These are phyloP conservation scores for Chlamydomonas urium DNA, from an alignment of 139 green algal genomes.

Conservation along the genomic window DNA sequence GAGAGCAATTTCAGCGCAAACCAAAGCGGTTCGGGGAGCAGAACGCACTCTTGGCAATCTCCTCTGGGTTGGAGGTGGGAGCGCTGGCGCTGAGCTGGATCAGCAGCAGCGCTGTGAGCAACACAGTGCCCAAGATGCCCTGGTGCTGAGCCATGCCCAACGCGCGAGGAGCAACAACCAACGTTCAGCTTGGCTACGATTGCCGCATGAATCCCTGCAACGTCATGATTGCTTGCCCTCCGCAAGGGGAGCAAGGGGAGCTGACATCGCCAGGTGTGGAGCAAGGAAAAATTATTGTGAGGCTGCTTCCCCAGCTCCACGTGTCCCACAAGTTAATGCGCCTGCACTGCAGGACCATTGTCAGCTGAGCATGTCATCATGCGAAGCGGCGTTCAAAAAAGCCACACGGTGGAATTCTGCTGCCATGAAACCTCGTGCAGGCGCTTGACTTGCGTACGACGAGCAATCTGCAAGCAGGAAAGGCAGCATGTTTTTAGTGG, in stretches of 20 bases:
- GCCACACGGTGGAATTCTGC: too few species aligned
- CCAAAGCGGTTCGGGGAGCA: neutral
- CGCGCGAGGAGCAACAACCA: neutral
- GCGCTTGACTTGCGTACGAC: too few species aligned
- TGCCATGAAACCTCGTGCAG: too few species aligned
- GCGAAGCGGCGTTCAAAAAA: too few species aligned
- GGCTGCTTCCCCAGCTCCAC: too few species aligned
- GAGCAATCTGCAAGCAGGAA: too few species aligned
- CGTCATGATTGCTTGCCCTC: neutral
- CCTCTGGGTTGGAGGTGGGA: neutral
- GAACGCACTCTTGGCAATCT: conserved; percentile 9
- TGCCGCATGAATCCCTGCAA: neutral
- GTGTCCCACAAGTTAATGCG: too few species aligned
- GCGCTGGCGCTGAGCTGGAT: neutral
- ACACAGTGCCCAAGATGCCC: neutral
- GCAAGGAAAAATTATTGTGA: too few species aligned
- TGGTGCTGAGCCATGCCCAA: neutral
- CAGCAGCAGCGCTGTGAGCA: neutral
- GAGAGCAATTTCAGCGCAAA: too few species aligned
- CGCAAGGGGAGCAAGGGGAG: neutral
- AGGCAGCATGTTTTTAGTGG: too few species aligned
- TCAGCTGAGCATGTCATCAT: too few species aligned
- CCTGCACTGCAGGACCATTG: too few species aligned
- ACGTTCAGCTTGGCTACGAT: neutral
- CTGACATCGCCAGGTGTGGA: neutral